Percentiles rank a stretch among this genome's conserved stretches.
These are phyloP conservation scores for Leccinum variicolor DNA, from an alignment of 768 basidiomycete species.

Conservation along the genomic window DNA sequence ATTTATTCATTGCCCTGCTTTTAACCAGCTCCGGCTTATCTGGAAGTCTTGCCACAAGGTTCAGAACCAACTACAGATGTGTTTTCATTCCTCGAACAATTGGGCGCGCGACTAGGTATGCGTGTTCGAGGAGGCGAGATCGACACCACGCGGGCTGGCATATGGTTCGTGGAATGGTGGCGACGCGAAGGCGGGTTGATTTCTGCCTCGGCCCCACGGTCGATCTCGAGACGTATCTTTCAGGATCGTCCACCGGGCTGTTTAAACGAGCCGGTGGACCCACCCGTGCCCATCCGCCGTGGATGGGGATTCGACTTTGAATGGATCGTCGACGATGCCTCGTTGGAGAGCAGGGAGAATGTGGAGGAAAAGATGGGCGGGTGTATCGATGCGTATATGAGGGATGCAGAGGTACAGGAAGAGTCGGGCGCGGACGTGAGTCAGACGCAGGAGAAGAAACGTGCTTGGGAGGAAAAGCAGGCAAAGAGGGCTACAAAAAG, in stretches of 20 bases:
- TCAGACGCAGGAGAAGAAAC: slow-evolving; percentile 69
- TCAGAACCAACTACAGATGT: slow-evolving; percentile 59
- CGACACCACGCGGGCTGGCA: slow-evolving; percentile 69
- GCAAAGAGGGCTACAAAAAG: slow-evolving; percentile 36
- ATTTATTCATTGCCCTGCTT: not conserved
- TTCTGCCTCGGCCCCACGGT: slow-evolving; percentile 41
- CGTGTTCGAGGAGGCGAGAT: slow-evolving; percentile 70
- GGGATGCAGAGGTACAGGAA: slow-evolving; percentile 45
- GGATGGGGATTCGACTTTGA: slow-evolving; percentile 89
- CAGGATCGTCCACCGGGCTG: not conserved
- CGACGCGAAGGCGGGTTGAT: slow-evolving; percentile 67
- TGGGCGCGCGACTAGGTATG: slow-evolving; percentile 81
- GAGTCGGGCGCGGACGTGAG: slow-evolving; percentile 57
- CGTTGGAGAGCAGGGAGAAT: slow-evolving; percentile 14
- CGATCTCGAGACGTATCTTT: slow-evolving; percentile 2
- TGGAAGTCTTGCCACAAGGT: slow-evolving; percentile 54
- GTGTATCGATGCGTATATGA: slow-evolving; percentile 58
- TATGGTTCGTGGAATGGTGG: slow-evolving; percentile 87
- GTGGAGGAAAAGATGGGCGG: slow-evolving; percentile 69
- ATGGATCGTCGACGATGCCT: slow-evolving; percentile 42
- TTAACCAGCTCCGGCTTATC: slow-evolving; percentile 64
- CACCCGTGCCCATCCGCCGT: slow-evolving; percentile 31
- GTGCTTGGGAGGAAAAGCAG: slow-evolving; percentile 38
- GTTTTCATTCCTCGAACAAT: slow-evolving; percentile 58
- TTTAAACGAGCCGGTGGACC: not conserved